phyloP scores from a whole-genome alignment of 352 stramenopile species.

The Phytopythium boreale region DNA sequence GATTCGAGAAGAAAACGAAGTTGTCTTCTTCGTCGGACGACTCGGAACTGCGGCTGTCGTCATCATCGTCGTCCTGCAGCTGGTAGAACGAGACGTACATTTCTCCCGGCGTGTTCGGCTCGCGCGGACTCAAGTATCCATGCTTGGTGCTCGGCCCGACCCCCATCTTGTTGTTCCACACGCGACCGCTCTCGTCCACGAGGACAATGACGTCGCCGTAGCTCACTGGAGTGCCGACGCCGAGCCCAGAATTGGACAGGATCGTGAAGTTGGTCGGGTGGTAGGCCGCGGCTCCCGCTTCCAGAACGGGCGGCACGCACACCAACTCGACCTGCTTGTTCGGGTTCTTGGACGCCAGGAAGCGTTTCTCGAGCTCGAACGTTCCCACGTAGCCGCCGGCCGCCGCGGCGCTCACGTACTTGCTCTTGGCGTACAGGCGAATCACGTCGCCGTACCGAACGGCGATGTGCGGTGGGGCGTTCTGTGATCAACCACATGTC shows the following conservation, averaged over 20 bases:
- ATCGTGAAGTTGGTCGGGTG: constrained; percentile 62
- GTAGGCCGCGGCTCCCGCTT: constrained; percentile 33
- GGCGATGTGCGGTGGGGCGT: constrained; percentile 55
- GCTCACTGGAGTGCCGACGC: constrained; percentile 58
- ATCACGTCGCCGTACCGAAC: constrained; percentile 70
- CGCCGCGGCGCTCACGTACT: constrained; percentile 29
- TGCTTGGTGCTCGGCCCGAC: constrained; percentile 72
- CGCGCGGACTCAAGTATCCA: constrained; percentile 73
- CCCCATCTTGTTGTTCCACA: constrained; percentile 89
- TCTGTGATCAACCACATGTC: constrained; percentile 6
- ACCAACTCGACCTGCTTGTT: constrained; percentile 65
- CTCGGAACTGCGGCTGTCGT: constrained; percentile 34
- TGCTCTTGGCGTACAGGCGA: constrained; percentile 62
- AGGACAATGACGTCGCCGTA: constrained; percentile 83
- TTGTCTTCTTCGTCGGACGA: constrained; percentile 54
- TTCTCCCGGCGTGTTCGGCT: constrained; percentile 62
- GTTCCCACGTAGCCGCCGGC: constrained; percentile 65
- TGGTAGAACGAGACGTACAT: constrained; percentile 84
- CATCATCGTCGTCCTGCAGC: constrained; percentile 33
- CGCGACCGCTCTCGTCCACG: constrained; percentile 51
- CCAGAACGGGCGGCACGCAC: constrained; percentile 55
- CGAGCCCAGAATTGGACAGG: constrained; percentile 56
- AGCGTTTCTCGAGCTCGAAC: constrained; percentile 61
- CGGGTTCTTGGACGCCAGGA: constrained; percentile 54
- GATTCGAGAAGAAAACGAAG: constrained; percentile 63